phyloP scores from a whole-genome alignment of 2,329 filamentous ascomycete species.

The Blastomyces silverae region DNA sequence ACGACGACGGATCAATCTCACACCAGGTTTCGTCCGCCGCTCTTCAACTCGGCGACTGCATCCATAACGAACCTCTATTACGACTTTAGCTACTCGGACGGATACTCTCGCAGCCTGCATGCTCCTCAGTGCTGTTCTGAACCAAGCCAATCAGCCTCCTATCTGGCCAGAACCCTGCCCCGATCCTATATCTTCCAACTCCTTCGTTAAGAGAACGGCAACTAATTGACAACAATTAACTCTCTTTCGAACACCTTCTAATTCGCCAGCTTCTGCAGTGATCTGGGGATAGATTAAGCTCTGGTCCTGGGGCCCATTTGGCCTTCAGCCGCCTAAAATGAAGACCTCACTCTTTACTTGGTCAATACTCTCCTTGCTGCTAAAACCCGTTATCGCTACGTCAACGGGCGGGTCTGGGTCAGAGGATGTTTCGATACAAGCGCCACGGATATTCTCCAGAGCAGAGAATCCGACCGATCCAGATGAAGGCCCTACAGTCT shows the following conservation, averaged over 20 bases:
- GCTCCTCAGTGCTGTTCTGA: neutral
- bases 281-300: conserved; percentile 12
- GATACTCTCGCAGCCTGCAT: neutral
- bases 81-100: neutral
- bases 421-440: conserved; percentile 18
- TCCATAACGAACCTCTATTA: neutral
- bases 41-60: neutral
- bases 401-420: conserved; percentile 20
- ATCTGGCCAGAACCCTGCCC: neutral
- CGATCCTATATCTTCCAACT: neutral
- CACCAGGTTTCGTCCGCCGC: neutral
- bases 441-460: conserved; percentile 28
- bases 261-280: neutral
- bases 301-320: conserved; percentile 10
- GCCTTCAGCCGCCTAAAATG: conserved; percentile 30
- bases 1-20: neutral
- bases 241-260: neutral
- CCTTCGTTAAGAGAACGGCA: neutral
- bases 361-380: conserved; percentile 32
- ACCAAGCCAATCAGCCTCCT: neutral
- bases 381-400: conserved; percentile 31
- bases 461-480: conserved; percentile 21
- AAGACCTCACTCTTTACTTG: conserved; percentile 34
- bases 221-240: neutral
- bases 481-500: conserved; percentile 36